Evolutionary conservation across 305 asterid species (phyloP), one percentile per base, ranked within the genome.

Genomic region (Ajuga reptans): DNA sequence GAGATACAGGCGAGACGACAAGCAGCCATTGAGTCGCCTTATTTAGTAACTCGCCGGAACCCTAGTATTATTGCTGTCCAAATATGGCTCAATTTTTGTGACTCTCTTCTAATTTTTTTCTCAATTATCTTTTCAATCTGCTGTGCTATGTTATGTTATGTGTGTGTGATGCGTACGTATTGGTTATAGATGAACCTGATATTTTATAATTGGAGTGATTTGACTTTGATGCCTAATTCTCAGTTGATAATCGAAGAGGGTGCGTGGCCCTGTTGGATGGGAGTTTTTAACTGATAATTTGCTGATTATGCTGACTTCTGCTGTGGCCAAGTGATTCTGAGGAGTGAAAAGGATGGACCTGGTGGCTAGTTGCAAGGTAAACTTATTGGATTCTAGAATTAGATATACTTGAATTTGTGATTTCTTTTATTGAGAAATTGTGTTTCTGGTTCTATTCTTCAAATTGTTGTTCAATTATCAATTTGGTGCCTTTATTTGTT

Each of bases 291-390:
- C 42, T 59, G 79, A 76, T 68, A 51, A 50, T 46, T 62, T 69
- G 65, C 47, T 71, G 72, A 49, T 61, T 71, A 46, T 58, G 72
- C 57, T 56, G 71, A 45, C 24, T 67, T 52, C 56, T 43, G 47
- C 61, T 34, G 72, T 21, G 62, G 77, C 64, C 42, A 75, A 71
- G 75, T 52, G 65, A 73, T 43, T 72, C 16, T 9, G 27, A 46
- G 41, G 64, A 66, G 78, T 51, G 9, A 47, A 74, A 42, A 69
- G 64, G 64, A 88, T 88, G 95, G 92, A 84, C 79, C 82, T 74
- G 81, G 82, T 80, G 72, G 83, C 82, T 49, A 78, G 83, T 63
- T 88, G 92, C 85, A 88, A 84, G 90, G 95, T 88, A 49, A 66
- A 71, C 68, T 9, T 58, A 9, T 12, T 37, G 21, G 53, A 7